Conservation (phyloP, 257 asterid species). For the Solanum virginianum region DNA sequence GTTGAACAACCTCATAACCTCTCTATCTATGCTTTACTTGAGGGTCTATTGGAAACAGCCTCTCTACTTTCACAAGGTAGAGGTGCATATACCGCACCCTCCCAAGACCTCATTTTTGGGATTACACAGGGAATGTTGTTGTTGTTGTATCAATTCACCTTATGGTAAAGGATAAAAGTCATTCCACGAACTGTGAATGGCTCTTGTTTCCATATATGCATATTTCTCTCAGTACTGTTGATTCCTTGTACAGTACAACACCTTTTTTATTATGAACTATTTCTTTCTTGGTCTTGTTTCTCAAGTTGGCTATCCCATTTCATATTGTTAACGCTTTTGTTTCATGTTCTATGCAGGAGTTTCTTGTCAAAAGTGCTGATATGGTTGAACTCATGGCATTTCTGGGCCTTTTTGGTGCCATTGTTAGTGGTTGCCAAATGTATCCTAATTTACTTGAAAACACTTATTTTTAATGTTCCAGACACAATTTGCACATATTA, state of each 20-base stretch:
- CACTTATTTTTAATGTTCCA: not conserved
- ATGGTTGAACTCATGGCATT: conserved; percentile 87
- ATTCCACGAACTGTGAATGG: not conserved
- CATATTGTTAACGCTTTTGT: not conserved
- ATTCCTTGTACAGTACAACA: not conserved
- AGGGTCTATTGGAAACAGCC: not conserved
- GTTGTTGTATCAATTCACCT: not conserved
- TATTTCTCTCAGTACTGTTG: not conserved
- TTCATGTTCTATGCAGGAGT: conserved; percentile 45
- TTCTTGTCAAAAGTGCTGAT: conserved; percentile 77
- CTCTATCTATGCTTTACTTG: not conserved
- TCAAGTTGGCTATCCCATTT: not conserved
- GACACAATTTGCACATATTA: not conserved
- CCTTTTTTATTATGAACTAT: not conserved
- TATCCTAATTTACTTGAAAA: conserved; percentile 25
- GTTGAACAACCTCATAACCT: not conserved
- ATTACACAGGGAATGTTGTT: not conserved
- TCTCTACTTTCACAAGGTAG: not conserved
- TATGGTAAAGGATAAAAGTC: not conserved
- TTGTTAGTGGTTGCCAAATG: conserved; percentile 82
- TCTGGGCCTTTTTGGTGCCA: conserved; percentile 89
- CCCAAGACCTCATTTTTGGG: not conserved
- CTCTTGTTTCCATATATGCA: not conserved
- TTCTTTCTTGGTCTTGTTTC: not conserved
- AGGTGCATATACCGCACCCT: not conserved